Conservation (phyloP, 495 filamentous ascomycete species). For the Darksidea phi region DNA sequence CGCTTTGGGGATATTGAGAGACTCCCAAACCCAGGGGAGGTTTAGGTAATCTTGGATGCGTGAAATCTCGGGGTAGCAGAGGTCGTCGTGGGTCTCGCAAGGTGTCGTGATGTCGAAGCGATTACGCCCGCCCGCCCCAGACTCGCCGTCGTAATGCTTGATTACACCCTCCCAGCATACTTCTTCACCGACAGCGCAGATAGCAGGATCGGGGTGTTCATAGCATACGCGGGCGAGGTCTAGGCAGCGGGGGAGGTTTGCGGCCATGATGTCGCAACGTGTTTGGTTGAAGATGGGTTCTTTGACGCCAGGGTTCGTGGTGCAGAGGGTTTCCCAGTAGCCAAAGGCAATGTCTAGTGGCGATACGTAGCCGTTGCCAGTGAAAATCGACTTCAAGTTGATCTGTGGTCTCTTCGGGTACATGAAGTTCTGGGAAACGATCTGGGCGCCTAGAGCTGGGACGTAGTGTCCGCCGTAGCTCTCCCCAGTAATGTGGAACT, state of each 20-base stretch:
- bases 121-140: slow-evolving; percentile 44
- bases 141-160: slow-evolving; percentile 44
- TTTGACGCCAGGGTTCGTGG: slow-evolving; percentile 44
- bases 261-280: slow-evolving; percentile 48
- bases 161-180: slow-evolving; percentile 44
- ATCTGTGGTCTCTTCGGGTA: slow-evolving; percentile 38
- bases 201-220: slow-evolving; percentile 41
- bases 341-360: slow-evolving; percentile 42
- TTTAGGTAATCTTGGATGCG: slow-evolving; percentile 46
- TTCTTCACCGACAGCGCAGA: slow-evolving; percentile 35
- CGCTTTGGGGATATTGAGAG: slow-evolving; percentile 39
- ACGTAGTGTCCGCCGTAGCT: slow-evolving; percentile 44
- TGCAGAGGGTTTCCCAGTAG: slow-evolving; percentile 51
- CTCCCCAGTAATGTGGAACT: slow-evolving; percentile 37
- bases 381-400: slow-evolving; percentile 43
- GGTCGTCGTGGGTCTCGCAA: slow-evolving; percentile 40
- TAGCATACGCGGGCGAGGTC: slow-evolving; percentile 41
- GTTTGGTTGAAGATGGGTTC: slow-evolving; percentile 48
- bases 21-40: slow-evolving; percentile 39
- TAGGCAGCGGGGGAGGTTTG: slow-evolving; percentile 48
- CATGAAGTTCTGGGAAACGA: slow-evolving; percentile 42
- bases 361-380: slow-evolving; percentile 47
- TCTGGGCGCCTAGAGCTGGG: slow-evolving; percentile 43
- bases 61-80: slow-evolving; percentile 44
- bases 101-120: slow-evolving; percentile 47